Base-by-base conservation (phyloP, 139 green algal genomes). In the Micractinium conductrix region DNA sequence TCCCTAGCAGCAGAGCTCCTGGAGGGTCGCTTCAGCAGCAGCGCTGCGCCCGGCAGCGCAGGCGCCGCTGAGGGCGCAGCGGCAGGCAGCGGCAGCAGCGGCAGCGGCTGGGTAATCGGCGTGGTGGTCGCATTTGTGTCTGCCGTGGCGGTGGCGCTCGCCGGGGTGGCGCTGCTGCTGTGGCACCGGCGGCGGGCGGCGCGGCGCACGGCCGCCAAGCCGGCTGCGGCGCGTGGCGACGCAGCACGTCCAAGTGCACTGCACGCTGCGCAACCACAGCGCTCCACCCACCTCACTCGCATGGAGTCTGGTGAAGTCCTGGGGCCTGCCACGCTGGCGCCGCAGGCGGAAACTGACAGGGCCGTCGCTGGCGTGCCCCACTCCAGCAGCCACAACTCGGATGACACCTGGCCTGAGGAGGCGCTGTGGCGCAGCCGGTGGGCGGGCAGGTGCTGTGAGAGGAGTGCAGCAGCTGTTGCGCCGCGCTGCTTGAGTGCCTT, bases 391-490 rank as follows among this genome's bases (percentile, higher is more conserved):
- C 2, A 4, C 10, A 22, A 19, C 53, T 62, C 53, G 24, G 53
- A 2, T 21, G 10, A 21, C 53, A 21, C 2, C 53, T 30, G 2
- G 53, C 53, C 53, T 62, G 5, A 80, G 44, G 73, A 67, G 30
- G 45, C 45, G 24, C 37, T 82, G 35, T 82, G 76, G 76, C 76
- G 76, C 76, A 37, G 38, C 21, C 72, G 58, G 76, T 60, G 22
- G 33, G 76, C 0, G 7, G 14, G 5, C 7, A 19, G 67, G 5
- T 38, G 60, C 60, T 68, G 60, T 68, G 53, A 37, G 60, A 12
- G 3, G 14, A 33, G 14, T 68, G 60, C 60, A 12, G 60, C 24
- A 26, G 12, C 19, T 68, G 60, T 37, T 9, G 53, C 10, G 8
- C 24, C 53, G 16, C 48, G 48, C 16, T 58, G 48, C 48, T 24